A percentile compares a stretch with the other conserved stretches of the same genome.
phyloP scores from a whole-genome alignment of 2,329 filamentous ascomycete genomes.

The Diaporthe vexans region DNA sequence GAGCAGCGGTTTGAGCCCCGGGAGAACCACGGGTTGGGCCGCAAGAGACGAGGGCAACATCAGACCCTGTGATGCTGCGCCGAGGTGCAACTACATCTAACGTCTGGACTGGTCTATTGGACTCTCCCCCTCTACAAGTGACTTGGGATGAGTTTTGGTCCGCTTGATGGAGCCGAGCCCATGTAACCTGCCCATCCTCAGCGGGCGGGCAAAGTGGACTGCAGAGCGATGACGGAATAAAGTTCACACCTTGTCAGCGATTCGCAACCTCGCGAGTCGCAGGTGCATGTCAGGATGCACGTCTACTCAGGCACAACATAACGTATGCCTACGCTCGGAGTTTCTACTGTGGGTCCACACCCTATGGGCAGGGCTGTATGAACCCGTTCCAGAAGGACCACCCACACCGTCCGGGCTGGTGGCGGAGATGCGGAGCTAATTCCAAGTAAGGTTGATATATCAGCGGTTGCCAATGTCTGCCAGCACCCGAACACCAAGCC shows the following conservation, averaged over 20 bases:
- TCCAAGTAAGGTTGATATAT: background rate
- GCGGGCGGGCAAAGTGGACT: background rate
- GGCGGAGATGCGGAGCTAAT: background rate
- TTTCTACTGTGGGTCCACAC: conserved; percentile 29
- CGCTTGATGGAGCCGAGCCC: background rate
- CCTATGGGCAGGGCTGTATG: background rate
- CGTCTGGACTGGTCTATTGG: background rate
- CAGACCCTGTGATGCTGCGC: background rate
- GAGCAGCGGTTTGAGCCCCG: background rate
- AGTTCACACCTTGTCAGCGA: conserved; percentile 31
- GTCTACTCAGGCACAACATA: conserved; percentile 6
- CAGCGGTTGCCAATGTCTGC: background rate
- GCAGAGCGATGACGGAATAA: background rate
- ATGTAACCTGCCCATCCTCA: background rate
- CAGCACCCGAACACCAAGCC: background rate
- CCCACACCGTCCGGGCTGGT: background rate
- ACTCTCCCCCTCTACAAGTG: no score
- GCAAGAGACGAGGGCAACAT: background rate
- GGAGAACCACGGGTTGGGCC: conserved; percentile 10
- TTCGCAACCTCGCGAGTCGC: conserved; percentile 31
- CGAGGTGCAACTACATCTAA: no score
- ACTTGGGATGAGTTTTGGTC: background rate
- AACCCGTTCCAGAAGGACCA: conserved; percentile 7
- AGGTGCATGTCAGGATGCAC: conserved; percentile 13
- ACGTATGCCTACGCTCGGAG: conserved; percentile 13